Evolutionary conservation across 2,329 filamentous ascomycete genomes (phyloP).

Genomic region (Diaporthe sp.): DNA sequence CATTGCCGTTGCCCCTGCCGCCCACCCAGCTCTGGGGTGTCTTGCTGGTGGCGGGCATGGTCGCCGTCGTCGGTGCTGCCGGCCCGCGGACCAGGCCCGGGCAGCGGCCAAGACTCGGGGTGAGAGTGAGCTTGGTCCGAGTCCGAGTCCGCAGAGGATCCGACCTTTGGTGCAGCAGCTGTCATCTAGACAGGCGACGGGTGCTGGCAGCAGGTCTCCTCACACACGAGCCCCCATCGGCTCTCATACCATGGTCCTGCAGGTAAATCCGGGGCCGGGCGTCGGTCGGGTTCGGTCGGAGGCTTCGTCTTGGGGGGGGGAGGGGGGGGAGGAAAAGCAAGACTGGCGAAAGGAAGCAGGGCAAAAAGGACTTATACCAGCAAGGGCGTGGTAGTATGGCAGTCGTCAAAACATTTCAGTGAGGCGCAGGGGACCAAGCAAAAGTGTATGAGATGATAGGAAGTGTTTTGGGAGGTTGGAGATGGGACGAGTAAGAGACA

Average conservation of each 20-base stretch:
- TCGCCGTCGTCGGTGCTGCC: slow-evolving; percentile 13
- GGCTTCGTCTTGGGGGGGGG: slow-evolving; percentile 9
- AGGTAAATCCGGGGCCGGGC: background rate
- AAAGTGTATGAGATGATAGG: slow-evolving; percentile 12
- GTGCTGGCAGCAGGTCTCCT: slow-evolving; percentile 16
- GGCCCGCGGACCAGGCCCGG: slow-evolving; percentile 5
- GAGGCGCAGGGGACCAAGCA: background rate
- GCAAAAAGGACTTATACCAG: slow-evolving; percentile 14
- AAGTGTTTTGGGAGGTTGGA: slow-evolving; percentile 21
- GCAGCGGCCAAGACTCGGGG: background rate
- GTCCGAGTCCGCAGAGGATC: slow-evolving; percentile 28
- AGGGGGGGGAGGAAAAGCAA: background rate
- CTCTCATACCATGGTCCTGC: slow-evolving; percentile 29
- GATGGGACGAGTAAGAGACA: background rate
- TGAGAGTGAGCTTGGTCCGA: background rate
- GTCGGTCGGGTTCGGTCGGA: background rate
- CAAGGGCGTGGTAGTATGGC: background rate
- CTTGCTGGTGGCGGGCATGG: slow-evolving; percentile 15
- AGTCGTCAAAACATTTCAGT: background rate
- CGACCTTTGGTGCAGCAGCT: slow-evolving; percentile 26
- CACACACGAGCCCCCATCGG: slow-evolving; percentile 24
- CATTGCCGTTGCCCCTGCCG: background rate
- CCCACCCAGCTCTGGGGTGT: background rate
- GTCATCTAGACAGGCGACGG: slow-evolving; percentile 26
- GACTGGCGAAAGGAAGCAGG: background rate